phyloP scores from a whole-genome alignment of 1,139 yeast species.

The Barnettozyma hawaiiensis region DNA sequence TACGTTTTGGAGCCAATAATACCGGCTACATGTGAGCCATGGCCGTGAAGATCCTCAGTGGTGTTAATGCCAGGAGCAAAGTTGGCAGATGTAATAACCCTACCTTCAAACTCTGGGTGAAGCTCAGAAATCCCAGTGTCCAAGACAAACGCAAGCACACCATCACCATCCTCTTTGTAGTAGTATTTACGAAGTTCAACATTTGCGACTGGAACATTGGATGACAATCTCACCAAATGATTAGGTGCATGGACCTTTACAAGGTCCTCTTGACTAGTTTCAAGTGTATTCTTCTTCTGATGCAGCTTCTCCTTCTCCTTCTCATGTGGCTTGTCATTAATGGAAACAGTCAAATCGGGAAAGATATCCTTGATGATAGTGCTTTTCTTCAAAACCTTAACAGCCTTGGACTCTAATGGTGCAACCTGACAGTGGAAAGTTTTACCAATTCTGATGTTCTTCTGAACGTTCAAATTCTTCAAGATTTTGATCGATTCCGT shows the following conservation, averaged over 20 bases:
- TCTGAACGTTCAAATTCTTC: constrained; percentile 4
- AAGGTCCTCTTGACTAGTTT: too few relatives aligned
- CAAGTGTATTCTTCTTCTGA: constrained; percentile 35
- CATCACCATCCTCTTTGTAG: constrained; percentile 43
- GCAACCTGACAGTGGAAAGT: constrained; percentile 8
- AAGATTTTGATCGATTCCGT: constrained; percentile 6
- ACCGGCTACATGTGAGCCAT: constrained; percentile 87
- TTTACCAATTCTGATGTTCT: constrained; percentile 7
- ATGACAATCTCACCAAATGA: constrained; percentile 60
- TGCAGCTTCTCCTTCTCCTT: constrained; percentile 32
- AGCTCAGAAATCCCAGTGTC: constrained; percentile 66
- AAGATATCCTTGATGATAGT: constrained; percentile 4
- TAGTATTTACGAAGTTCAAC: constrained; percentile 32
- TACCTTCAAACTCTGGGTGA: constrained; percentile 62
- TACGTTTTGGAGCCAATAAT: constrained; percentile 69
- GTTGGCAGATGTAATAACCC: constrained; percentile 56
- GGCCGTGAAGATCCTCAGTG: constrained; percentile 61
- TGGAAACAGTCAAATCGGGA: constrained; percentile 6
- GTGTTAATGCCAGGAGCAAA: constrained; percentile 50
- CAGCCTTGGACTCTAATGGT: constrained; percentile 2
- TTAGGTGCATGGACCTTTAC: constrained; percentile 55
- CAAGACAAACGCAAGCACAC: constrained; percentile 68
- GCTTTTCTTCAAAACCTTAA: constrained; percentile 6
- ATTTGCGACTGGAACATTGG: constrained; percentile 48
- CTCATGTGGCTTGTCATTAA: constrained; percentile 17